Conservation (phyloP, 345 rosid species). For the Tarenaya hassleriana region DNA sequence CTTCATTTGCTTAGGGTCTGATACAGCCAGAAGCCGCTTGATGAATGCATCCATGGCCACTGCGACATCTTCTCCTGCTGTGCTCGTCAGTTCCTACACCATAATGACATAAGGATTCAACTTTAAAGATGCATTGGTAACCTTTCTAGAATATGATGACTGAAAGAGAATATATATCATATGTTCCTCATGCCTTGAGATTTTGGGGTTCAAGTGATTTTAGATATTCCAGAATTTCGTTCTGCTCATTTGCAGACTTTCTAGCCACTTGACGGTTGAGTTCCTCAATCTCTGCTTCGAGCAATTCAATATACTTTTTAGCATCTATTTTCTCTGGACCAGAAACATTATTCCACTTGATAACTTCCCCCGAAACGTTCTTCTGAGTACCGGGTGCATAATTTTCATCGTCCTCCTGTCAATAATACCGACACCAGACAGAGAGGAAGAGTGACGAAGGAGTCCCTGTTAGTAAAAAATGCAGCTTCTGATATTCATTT, state of each 20-base stretch:
- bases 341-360: slow-evolving; percentile 81
- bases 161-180: not conserved
- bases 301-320: slow-evolving; percentile 77
- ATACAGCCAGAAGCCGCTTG: slow-evolving; percentile 81
- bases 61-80: slow-evolving; percentile 90
- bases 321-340: slow-evolving; percentile 91
- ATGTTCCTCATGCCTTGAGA: slow-evolving; percentile 57
- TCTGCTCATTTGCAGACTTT: slow-evolving; percentile 58
- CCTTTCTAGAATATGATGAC: not conserved
- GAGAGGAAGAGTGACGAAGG: not conserved
- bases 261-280: slow-evolving; percentile 66
- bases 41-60: slow-evolving; percentile 91
- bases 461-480: too few relatives aligned
- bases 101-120: slow-evolving; percentile 15
- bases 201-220: slow-evolving; percentile 92
- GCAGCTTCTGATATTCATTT: too few relatives aligned
- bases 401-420: slow-evolving; percentile 51
- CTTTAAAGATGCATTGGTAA: slow-evolving; percentile 1
- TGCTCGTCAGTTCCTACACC: slow-evolving; percentile 89
- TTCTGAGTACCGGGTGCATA: slow-evolving; percentile 95
- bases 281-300: slow-evolving; percentile 95
- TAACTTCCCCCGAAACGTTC: slow-evolving; percentile 89
- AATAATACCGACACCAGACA: slow-evolving; percentile 12
- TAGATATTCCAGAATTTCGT: slow-evolving; percentile 82
- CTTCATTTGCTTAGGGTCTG: slow-evolving; percentile 86